A percentile compares a stretch with the other conserved stretches of the same genome.
phyloP scores from a whole-genome alignment of 345 rosid genomes.

The Abelmoschus esculentus region DNA sequence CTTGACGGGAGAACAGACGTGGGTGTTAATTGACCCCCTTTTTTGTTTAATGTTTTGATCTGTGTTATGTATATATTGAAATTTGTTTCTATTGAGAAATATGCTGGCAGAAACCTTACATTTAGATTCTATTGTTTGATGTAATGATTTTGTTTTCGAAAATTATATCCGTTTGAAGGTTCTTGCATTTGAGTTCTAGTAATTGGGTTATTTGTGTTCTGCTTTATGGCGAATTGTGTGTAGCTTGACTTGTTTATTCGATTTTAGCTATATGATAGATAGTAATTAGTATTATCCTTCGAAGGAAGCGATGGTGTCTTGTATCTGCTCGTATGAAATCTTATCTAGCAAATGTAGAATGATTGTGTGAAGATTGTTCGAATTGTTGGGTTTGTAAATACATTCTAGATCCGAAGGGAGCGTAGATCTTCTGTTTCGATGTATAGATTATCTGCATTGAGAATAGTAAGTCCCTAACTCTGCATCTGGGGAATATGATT shows the following conservation, averaged over 20 bases:
- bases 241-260: not conserved
- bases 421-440: not conserved
- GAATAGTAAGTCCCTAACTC: too few relatives aligned
- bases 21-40: not conserved
- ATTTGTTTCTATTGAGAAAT: not conserved
- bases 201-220: too few relatives aligned
- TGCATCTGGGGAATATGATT: not conserved
- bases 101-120: not conserved
- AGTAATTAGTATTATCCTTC: not conserved
- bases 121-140: slow-evolving; percentile 6
- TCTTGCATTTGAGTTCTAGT: not conserved
- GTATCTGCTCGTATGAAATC: not conserved
- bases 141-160: not conserved
- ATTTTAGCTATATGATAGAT: not conserved
- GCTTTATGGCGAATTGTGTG: not conserved
- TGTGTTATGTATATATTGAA: not conserved
- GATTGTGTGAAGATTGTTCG: not conserved
- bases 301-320: not conserved
- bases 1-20: not conserved
- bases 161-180: not conserved
- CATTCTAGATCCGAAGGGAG: not conserved
- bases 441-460: not conserved
- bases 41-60: not conserved
- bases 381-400: not conserved
- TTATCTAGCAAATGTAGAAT: not conserved